Evolutionary conservation across 2,329 filamentous ascomycete genomes (phyloP), one percentile per base, ranked within the genome.

Genomic region (Ophiostoma ulmi): DNA sequence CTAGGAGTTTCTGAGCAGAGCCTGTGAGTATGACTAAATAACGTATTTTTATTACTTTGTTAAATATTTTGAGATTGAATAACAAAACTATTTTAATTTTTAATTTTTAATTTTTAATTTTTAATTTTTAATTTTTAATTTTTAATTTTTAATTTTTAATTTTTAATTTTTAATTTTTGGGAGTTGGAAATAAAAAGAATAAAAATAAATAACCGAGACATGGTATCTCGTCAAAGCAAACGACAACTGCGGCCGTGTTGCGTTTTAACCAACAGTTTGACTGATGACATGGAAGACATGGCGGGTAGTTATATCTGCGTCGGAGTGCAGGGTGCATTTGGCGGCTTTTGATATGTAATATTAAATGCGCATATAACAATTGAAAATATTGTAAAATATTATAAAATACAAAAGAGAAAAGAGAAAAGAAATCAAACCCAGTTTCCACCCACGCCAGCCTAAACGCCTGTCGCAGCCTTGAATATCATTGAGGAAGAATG

Each of bases 241-340:
- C 22, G n/a, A 26, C n/a, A 58, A 58, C 52, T 58, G 52, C 52
- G n/a, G 52, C 7, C 52, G 52, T 22, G 22, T 26, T 26, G n/a
- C n/a, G 8, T 58, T 6, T n/a, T 58, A 58, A 26, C 52, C 26
- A 22, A 13, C 52, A 26, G 52, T 58, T 31, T 58, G 22, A 26
- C 52, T 58, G 52, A 58, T 26, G 52, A 31, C n/a, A 58, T 58
- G 22, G 52, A 58, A 26, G 52, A 58, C 52, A 58, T 58, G 22
- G 13, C 22, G 11, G 52, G 52, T 8, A 58, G 26, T 22, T 58
- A 31, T 22, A 58, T 26, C 11, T 58, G 52, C 11, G 52, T 58
- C n/a, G 52, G n/a, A 11, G 52, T 58, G 8, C 52, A 58, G 10
- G n/a, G 3, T 58, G 22, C 52, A 58, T 58, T 58, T 13, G 52